Conservation (phyloP, 805 yeast genomes). For the Ogataea corticis region DNA sequence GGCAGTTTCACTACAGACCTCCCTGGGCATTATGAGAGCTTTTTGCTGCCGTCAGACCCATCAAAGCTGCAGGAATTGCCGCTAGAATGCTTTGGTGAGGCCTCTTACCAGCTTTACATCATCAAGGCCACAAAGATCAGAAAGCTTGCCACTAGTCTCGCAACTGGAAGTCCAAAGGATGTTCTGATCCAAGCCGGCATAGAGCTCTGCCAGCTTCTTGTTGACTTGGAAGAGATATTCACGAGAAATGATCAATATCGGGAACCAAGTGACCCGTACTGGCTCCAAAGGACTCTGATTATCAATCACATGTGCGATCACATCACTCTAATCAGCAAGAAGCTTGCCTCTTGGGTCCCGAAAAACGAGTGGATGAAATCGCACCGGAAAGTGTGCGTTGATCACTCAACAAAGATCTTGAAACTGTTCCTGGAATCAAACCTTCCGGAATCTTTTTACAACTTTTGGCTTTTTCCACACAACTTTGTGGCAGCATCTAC, state of each 20-base stretch:
- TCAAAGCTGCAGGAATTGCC: neutral
- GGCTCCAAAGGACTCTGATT: conserved; percentile 4
- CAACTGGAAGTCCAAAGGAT: neutral
- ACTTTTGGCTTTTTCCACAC: conserved; percentile 7
- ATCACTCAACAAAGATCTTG: neutral
- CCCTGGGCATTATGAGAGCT: conserved; percentile 1
- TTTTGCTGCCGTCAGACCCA: neutral
- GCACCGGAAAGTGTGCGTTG: neutral
- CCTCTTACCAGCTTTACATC: conserved; percentile 1
- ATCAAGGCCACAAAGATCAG: neutral
- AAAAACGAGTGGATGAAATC: neutral
- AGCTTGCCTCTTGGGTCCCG: conserved; percentile 2
- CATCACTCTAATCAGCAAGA: neutral
- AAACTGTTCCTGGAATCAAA: neutral
- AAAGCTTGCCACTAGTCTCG: neutral
- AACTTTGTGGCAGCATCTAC: conserved; percentile 1
- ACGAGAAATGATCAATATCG: neutral
- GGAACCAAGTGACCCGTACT: neutral
- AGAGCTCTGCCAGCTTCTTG: neutral
- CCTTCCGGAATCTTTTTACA: conserved; percentile 2
- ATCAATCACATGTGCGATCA: conserved; percentile 1
- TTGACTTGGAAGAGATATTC: neutral
- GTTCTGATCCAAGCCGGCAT: neutral
- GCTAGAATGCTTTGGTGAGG: neutral
- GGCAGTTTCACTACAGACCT: conserved; percentile 1